Conservation (phyloP, 108 stramenopile genomes). For the Skeletonema costatum region DNA sequence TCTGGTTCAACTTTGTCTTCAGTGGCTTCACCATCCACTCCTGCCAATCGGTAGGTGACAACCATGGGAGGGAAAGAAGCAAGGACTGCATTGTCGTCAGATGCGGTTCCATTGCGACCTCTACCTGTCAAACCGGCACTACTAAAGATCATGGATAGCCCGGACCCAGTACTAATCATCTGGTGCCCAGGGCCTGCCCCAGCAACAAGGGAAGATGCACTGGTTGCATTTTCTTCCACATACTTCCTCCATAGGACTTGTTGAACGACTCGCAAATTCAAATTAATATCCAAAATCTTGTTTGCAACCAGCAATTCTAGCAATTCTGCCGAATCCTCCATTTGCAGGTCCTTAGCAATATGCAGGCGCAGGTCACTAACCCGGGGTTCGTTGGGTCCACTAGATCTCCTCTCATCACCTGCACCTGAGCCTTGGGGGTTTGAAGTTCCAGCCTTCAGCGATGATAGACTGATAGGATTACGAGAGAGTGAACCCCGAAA, state of each 20-base stretch:
- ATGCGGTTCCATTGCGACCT: conserved; percentile 21
- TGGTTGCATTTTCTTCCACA: conserved; percentile 45
- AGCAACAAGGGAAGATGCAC: conserved; percentile 56
- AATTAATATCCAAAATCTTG: conserved; percentile 76
- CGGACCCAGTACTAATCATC: conserved; percentile 55
- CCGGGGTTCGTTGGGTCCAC: conserved; percentile 60
- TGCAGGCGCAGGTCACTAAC: conserved; percentile 73
- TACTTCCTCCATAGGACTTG: conserved; percentile 78
- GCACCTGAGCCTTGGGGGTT: background rate
- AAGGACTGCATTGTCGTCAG: conserved; percentile 46
- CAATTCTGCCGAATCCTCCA: conserved; percentile 80
- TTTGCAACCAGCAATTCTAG: conserved; percentile 82
- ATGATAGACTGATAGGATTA: conserved; percentile 69
- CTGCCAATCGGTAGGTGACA: conserved; percentile 78
- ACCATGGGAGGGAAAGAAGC: conserved; percentile 71
- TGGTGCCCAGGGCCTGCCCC: conserved; percentile 50
- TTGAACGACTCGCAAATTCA: conserved; percentile 76
- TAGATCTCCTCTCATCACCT: background rate
- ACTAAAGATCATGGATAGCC: conserved; percentile 74
- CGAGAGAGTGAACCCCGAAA: conserved; percentile 77
- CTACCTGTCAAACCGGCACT: conserved; percentile 29
- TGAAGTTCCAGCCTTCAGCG: conserved; percentile 39
- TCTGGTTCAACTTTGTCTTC: conserved; percentile 76
- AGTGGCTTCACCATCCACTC: conserved; percentile 90
- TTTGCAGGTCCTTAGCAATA: conserved; percentile 84